Conservation (phyloP, 805 yeast species). For the Candida qinlingensis region DNA sequence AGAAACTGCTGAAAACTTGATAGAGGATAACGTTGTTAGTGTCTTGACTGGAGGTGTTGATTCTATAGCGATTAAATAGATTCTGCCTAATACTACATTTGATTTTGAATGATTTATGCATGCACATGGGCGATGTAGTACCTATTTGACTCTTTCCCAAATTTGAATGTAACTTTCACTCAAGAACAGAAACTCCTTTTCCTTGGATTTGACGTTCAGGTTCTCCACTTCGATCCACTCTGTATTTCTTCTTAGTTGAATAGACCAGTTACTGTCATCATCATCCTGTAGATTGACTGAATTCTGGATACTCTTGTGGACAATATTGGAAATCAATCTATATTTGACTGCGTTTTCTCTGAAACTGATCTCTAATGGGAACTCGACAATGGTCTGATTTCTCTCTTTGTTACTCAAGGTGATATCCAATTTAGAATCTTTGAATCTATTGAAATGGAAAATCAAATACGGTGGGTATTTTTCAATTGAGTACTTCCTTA, state of each 20-base stretch:
- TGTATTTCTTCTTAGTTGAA: constrained; percentile 39
- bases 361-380: constrained; percentile 36
- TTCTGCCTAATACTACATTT: background rate
- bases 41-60: constrained; percentile 86
- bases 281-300: constrained; percentile 24
- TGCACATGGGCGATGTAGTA: too few species aligned
- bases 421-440: constrained; percentile 29
- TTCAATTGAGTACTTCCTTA: constrained; percentile 34
- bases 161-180: constrained; percentile 62
- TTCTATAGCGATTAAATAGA: constrained; percentile 76
- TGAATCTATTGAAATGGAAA: constrained; percentile 52
- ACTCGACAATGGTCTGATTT: constrained; percentile 61
- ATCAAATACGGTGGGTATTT: constrained; percentile 50
- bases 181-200: constrained; percentile 55
- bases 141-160: constrained; percentile 41
- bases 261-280: constrained; percentile 38
- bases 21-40: constrained; percentile 88
- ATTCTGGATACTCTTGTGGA: constrained; percentile 26
- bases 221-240: constrained; percentile 61
- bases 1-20: constrained; percentile 77
- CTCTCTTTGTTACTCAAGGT: constrained; percentile 34
- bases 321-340: constrained; percentile 44
- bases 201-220: constrained; percentile 39
- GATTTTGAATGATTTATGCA: too few species aligned
- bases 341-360: constrained; percentile 27